Conservation (phyloP, 2,329 filamentous ascomycete species). For the Rosellinia necatrix region DNA sequence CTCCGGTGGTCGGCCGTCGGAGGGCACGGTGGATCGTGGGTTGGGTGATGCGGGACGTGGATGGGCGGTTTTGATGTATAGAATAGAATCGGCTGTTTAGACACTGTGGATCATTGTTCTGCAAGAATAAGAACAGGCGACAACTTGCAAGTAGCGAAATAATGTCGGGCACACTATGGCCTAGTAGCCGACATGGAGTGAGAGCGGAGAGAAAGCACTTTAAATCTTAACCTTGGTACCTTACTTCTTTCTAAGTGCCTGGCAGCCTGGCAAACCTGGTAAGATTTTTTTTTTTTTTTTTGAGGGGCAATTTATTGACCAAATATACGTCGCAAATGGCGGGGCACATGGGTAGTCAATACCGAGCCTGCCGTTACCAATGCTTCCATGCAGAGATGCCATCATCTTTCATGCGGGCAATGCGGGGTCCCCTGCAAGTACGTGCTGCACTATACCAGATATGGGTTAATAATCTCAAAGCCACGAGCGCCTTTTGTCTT, state of each 20-base stretch:
- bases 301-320: neutral
- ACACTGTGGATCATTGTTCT: neutral
- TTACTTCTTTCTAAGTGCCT: too few relatives aligned
- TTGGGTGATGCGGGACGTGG: neutral
- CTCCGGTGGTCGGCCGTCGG: slow-evolving; percentile 19
- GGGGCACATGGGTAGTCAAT: slow-evolving; percentile 16
- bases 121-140: neutral
- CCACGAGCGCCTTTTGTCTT: neutral
- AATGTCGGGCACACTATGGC: slow-evolving; percentile 13
- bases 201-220: neutral
- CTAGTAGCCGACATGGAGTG: slow-evolving; percentile 2
- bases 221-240: too few relatives aligned
- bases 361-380: too few relatives aligned
- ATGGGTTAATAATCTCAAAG: neutral
- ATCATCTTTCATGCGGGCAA: slow-evolving; percentile 18
- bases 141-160: too few relatives aligned
- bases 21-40: neutral
- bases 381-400: neutral
- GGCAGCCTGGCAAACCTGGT: too few relatives aligned
- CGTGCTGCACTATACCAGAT: neutral
- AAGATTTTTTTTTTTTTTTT: neutral
- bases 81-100: too few relatives aligned
- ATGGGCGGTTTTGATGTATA: too few relatives aligned
- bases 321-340: slow-evolving; percentile 2
- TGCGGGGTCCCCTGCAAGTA: slow-evolving; percentile 19